Evolutionary conservation across 257 asterid species (phyloP).

Genomic region (Przewalskia tangutica): DNA sequence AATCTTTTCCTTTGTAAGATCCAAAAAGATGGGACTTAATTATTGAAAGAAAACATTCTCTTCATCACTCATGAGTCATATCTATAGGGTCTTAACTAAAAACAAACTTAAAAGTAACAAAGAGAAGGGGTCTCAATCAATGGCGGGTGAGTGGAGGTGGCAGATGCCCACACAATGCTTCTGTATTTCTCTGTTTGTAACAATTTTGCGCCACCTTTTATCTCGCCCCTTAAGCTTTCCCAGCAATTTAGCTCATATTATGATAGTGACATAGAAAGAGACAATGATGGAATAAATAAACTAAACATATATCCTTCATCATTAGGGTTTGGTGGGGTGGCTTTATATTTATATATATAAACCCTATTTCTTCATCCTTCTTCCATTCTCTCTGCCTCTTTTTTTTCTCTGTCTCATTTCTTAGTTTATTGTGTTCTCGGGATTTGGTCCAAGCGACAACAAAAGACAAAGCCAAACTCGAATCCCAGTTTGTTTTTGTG

Average conservation of each 20-base stretch:
- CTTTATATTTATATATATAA: conserved; percentile 20
- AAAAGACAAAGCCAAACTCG: background rate
- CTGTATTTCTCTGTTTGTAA: conserved; percentile 4
- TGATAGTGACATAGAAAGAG: conserved; percentile 10
- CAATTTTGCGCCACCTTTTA: conserved; percentile 53
- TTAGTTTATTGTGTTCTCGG: conserved; percentile 10
- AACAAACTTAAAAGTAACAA: background rate
- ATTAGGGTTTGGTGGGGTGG: conserved; percentile 44
- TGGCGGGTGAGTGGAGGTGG: conserved; percentile 42
- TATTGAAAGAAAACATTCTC: background rate
- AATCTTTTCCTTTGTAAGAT: background rate
- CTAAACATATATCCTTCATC: conserved; percentile 23
- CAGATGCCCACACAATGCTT: conserved; percentile 21
- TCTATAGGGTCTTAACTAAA: background rate
- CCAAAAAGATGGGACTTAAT: background rate
- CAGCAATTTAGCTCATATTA: conserved; percentile 50
- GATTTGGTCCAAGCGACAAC: conserved; percentile 26
- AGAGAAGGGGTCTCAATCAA: conserved; percentile 36
- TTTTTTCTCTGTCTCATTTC: background rate
- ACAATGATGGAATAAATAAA: background rate
- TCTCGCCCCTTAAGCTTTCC: conserved; percentile 40
- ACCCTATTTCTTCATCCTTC: conserved; percentile 17
- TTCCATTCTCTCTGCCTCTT: conserved; percentile 18
- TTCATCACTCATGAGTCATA: background rate
- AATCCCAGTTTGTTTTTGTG: background rate